Conservation (phyloP, 345 rosid species). For the Nasturtium officinale region DNA sequence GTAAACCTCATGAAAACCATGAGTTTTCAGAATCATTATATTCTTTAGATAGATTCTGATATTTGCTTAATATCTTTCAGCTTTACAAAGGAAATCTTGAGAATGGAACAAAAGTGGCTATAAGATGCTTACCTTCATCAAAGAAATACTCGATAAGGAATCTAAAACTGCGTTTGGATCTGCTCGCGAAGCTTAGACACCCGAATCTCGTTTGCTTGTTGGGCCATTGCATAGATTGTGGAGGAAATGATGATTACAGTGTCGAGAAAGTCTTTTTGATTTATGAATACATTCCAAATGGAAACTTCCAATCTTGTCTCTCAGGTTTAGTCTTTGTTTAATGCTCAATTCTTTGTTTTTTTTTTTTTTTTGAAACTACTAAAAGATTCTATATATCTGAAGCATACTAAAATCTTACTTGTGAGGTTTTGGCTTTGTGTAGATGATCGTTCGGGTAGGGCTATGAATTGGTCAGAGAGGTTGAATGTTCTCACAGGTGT, state of each 20-base stretch:
- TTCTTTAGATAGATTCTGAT: constrained; percentile 20
- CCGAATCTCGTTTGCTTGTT: constrained; percentile 82
- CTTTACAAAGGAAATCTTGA: constrained; percentile 82
- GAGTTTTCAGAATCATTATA: neutral
- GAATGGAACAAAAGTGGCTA: constrained; percentile 72
- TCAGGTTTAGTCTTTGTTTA: constrained; percentile 44
- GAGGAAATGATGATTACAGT: constrained; percentile 59
- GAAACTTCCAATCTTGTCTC: constrained; percentile 61
- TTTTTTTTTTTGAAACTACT: neutral
- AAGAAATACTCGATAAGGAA: constrained; percentile 78
- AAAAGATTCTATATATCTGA: neutral
- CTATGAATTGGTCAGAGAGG: constrained; percentile 72
- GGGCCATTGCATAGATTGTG: constrained; percentile 79
- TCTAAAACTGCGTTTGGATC: constrained; percentile 72
- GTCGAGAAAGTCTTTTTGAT: constrained; percentile 66
- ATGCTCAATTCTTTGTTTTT: constrained; percentile 2
- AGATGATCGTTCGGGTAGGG: constrained; percentile 58
- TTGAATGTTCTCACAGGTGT: constrained; percentile 56
- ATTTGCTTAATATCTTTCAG: constrained; percentile 47
- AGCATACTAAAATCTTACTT: neutral
- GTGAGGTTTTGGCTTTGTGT: constrained; percentile 33
- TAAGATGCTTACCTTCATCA: constrained; percentile 61
- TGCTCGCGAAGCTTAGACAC: constrained; percentile 86
- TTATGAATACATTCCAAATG: constrained; percentile 68
- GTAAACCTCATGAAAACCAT: constrained; percentile 44